phyloP scores from a whole-genome alignment of 2,329 filamentous ascomycete genomes.

The Alternaria longipes region DNA sequence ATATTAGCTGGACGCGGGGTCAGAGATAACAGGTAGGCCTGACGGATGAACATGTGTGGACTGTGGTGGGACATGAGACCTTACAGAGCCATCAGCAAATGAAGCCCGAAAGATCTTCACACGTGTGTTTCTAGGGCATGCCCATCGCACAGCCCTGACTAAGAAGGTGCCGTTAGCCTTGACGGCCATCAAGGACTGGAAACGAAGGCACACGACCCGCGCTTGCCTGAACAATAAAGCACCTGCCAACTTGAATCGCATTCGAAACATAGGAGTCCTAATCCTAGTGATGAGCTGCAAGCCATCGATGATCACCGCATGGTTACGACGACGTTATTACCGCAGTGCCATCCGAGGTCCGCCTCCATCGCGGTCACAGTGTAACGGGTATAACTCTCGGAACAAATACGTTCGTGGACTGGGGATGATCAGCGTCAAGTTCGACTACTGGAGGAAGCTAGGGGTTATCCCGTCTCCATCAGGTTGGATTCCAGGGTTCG shows the following conservation, averaged over 20 bases:
- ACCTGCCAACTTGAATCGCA: conserved; percentile 16
- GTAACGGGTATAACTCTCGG: background rate
- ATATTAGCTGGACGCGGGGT: conserved; percentile 28
- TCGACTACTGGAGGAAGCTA: conserved; percentile 11
- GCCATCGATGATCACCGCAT: conserved; percentile 20
- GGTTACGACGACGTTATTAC: conserved; percentile 10
- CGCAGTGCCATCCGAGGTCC: conserved; percentile 9
- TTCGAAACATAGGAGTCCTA: conserved; percentile 17
- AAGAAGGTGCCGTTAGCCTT: background rate
- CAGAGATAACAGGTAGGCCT: conserved; percentile 4
- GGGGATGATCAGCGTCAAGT: conserved; percentile 20
- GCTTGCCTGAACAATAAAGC: conserved; percentile 7
- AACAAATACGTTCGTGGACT: conserved; percentile 12
- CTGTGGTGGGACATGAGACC: background rate
- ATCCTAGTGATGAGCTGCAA: conserved; percentile 21
- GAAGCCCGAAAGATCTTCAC: background rate
- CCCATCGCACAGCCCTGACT: background rate
- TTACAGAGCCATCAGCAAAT: background rate
- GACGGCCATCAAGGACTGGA: background rate
- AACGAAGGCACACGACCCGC: background rate
- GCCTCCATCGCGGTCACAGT: background rate
- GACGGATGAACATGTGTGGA: conserved; percentile 8
- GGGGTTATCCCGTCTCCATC: conserved; percentile 14
- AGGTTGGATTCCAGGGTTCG: conserved; percentile 18
- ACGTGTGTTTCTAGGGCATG: background rate